Conservation (phyloP, 1,139 yeast species). For the Diutina pseudorugosa region DNA sequence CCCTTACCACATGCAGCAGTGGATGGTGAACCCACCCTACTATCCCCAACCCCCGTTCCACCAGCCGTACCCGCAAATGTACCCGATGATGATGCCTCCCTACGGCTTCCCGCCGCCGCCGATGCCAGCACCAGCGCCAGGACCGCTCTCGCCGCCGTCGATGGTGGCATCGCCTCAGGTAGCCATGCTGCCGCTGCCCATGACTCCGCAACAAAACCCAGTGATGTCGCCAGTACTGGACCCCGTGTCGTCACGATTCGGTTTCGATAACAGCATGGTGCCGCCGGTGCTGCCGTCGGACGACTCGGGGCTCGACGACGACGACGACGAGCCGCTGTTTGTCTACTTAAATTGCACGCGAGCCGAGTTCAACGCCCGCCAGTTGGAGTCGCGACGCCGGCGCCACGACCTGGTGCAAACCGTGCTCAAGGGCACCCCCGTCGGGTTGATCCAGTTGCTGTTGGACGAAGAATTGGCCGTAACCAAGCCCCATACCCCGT, state of each 20-base stretch:
- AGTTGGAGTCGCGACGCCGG: background rate
- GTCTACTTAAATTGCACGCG: conserved; percentile 3
- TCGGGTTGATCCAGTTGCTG: background rate
- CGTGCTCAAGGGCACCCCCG: background rate
- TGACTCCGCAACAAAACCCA: background rate
- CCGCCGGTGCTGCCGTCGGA: background rate
- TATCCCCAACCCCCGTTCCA: background rate
- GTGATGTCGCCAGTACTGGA: background rate
- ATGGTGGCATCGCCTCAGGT: background rate
- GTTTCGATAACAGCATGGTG: background rate
- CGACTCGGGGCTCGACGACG: background rate
- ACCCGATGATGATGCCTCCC: conserved; percentile 2
- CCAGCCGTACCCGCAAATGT: background rate
- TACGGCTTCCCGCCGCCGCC: background rate
- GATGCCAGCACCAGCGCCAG: background rate
- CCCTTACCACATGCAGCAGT: background rate
- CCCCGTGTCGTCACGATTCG: background rate
- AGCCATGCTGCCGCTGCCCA: background rate
- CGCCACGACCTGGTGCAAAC: background rate
- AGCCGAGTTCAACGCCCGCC: background rate
- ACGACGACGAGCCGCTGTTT: background rate
- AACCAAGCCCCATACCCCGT: background rate
- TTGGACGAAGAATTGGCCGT: background rate
- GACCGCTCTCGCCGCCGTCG: background rate
- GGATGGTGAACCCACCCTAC: background rate